Conservation (phyloP, 1,139 yeast genomes). For the Hyphopichia wangnamkhiaoensis region DNA sequence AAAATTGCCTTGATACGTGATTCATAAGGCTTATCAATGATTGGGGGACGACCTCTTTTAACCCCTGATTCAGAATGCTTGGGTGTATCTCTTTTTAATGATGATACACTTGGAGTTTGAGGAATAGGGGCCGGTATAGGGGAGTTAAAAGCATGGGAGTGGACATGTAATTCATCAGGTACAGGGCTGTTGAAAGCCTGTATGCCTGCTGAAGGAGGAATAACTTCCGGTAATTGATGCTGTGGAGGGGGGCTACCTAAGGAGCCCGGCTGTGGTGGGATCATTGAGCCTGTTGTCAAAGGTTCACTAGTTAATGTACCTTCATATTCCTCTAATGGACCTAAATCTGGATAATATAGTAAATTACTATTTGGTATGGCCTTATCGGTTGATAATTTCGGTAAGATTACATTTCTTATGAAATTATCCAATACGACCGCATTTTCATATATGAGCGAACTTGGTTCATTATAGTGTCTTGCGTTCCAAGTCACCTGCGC, state of each 20-base stretch:
- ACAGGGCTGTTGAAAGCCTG: neutral
- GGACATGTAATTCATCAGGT: constrained; percentile 3
- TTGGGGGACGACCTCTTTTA: constrained; percentile 93
- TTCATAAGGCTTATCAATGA: constrained; percentile 92
- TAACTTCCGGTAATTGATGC: neutral
- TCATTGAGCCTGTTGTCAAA: neutral
- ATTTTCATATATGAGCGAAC: constrained; percentile 65
- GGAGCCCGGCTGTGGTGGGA: neutral
- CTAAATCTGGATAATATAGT: constrained; percentile 67
- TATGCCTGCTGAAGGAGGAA: neutral
- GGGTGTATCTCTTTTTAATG: constrained; percentile 4
- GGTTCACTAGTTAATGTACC: constrained; percentile 10
- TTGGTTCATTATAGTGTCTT: constrained; percentile 72
- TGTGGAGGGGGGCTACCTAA: constrained; percentile 1
- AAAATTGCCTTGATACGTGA: constrained; percentile 85
- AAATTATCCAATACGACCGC: constrained; percentile 71
- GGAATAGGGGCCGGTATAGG: constrained; percentile 6
- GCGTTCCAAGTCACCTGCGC: constrained; percentile 92
- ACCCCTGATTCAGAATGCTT: constrained; percentile 53
- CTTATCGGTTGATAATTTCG: constrained; percentile 48
- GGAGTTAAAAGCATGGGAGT: constrained; percentile 4
- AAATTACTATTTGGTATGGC: constrained; percentile 39
- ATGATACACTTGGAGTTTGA: neutral
- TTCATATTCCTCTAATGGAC: constrained; percentile 59
- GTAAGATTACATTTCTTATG: constrained; percentile 55